A percentile compares a stretch with the other conserved stretches of the same genome.
These are phyloP conservation scores for Talaromyces sp. DNA, from an alignment of 2,329 filamentous ascomycete genomes.

Conservation along the genomic window DNA sequence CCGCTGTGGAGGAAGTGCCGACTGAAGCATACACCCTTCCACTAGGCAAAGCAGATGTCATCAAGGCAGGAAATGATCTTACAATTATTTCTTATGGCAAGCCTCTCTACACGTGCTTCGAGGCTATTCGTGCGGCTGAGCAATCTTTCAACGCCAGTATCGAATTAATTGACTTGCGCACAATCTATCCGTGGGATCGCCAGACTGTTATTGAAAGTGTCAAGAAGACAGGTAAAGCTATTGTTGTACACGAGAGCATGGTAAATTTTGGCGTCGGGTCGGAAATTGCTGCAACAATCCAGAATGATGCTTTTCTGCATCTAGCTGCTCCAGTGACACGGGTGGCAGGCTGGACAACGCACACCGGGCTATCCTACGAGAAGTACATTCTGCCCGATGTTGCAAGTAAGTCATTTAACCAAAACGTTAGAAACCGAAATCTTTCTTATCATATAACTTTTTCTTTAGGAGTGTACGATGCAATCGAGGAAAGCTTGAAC, in stretches of 20 bases:
- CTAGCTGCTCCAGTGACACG: conserved; percentile 81
- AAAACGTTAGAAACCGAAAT: no score
- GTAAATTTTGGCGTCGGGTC: conserved; percentile 84
- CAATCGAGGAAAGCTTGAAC: no score
- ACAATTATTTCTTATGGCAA: conserved; percentile 88
- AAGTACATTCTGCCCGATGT: conserved; percentile 80
- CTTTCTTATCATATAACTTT: no score
- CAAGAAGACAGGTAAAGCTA: conserved; percentile 75
- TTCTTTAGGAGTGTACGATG: background rate
- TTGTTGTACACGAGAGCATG: conserved; percentile 92
- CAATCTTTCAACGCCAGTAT: no score
- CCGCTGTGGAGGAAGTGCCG: conserved; percentile 87
- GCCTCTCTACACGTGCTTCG: conserved; percentile 82
- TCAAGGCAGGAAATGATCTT: conserved; percentile 74
- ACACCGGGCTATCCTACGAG: conserved; percentile 75
- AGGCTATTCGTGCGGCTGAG: no score
- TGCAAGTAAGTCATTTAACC: conserved; percentile 78
- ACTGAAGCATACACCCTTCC: conserved; percentile 74
- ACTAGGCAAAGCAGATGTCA: conserved; percentile 75
- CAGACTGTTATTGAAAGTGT: conserved; percentile 76
- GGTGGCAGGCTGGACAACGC: conserved; percentile 85
- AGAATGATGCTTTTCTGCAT: conserved; percentile 78
- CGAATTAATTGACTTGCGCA: conserved; percentile 83
- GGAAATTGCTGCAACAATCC: conserved; percentile 82
- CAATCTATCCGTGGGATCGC: conserved; percentile 88